Base-by-base conservation (phyloP, 306 rosid species). In the Prunus davidiana region DNA sequence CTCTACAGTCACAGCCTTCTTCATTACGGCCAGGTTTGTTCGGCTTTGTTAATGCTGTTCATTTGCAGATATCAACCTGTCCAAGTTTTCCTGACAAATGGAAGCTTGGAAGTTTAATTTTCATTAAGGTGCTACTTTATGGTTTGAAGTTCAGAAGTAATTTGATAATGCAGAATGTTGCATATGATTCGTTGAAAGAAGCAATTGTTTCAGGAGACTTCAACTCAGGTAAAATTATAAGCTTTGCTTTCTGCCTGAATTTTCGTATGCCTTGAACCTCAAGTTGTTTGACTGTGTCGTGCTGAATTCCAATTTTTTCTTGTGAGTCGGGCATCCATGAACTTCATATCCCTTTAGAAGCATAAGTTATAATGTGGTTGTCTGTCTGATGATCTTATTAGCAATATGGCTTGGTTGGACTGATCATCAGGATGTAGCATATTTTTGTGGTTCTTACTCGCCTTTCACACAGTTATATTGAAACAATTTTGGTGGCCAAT, bases 1-100 rank as follows among this genome's bases (percentile, higher is more conserved):
- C 90, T 96, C 62, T 96, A 96, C 86, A 89, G 98, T 77, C 96
- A 92, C 89, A 96, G 99, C 91, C 88, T 92, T 82, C 97, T 96
- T 79, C 98, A 96, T 82, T 86, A 80, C 72, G 99, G 99, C 80
- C 97, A 87, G 99, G 99, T 78, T 75, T 76, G 52, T 71, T 73
- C n/a, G 2, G 75, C 56, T 77, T 49, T 50, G 11, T 52, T 63
- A 58, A 15, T 60, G 61, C 16, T 73, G 46, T 78, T 51, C 25
- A 14, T 38, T 38, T 38, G 43, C 43, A 38, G 9, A 38, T 38
- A 38, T 38, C 43, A 38, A 38, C 43, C 6, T 38, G 9, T 7
- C 43, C 43, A 67, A 49, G 2, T 46, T 32, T 6, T 19, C 61
- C 61, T 1, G 50, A 50, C 12, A 46, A 34, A n/a, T 60, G 3